Conservation (phyloP, 805 yeast species). For the Scheffersomyces ergatensis region DNA sequence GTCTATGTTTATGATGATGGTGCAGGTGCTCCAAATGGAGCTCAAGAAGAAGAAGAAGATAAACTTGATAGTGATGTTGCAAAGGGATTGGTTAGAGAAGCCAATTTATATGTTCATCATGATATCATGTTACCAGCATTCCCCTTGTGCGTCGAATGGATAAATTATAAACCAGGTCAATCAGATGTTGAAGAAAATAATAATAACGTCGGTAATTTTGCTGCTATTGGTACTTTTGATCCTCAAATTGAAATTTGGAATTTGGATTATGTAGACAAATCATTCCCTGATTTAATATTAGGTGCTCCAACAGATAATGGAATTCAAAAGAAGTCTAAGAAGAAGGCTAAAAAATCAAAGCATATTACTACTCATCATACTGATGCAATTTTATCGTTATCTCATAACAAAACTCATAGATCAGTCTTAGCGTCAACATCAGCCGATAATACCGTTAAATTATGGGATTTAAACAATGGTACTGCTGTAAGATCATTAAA, state of each 20-base stretch:
- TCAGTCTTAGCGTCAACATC: constrained; percentile 90
- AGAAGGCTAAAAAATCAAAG: constrained; percentile 43
- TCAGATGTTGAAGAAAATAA: constrained; percentile 29
- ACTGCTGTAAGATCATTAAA: constrained; percentile 76
- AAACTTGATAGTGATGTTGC: constrained; percentile 70
- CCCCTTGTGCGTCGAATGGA: constrained; percentile 96
- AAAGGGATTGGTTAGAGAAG: constrained; percentile 67
- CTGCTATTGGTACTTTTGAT: constrained; percentile 95
- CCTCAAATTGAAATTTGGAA: constrained; percentile 98
- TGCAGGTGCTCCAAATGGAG: constrained; percentile 74
- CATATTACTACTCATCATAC: constrained; percentile 79
- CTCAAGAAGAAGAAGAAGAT: constrained; percentile 67
- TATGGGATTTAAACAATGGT: constrained; percentile 86
- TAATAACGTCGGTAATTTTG: constrained; percentile 75
- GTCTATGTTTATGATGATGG: constrained; percentile 94
- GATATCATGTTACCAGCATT: constrained; percentile 96
- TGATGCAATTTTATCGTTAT: constrained; percentile 86
- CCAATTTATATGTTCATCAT: constrained; percentile 87
- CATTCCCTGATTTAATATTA: constrained; percentile 89
- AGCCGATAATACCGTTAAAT: constrained; percentile 90
- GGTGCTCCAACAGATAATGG: constrained; percentile 62
- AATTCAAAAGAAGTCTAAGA: constrained; percentile 50
- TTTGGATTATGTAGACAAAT: constrained; percentile 85
- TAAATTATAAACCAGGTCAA: constrained; percentile 66
- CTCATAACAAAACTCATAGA: constrained; percentile 80